phyloP scores from a whole-genome alignment of 1,284 basidiomycete species.

The Cryptococcus neoformans region DNA sequence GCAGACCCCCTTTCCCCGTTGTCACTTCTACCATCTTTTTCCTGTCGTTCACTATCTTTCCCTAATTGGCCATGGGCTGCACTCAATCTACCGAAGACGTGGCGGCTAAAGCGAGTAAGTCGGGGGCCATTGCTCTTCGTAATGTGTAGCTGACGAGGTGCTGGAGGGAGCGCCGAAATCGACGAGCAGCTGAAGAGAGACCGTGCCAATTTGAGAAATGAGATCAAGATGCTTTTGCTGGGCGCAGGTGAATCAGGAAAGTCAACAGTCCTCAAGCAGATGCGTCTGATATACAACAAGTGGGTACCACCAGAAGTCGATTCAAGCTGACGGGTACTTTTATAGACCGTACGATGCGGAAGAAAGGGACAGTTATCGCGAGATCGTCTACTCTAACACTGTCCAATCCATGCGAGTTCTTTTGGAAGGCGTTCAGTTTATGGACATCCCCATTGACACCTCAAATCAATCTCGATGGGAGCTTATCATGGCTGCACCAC shows the following conservation, averaged over 20 bases:
- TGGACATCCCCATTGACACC: constrained; percentile 64
- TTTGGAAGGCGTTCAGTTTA: constrained; percentile 81
- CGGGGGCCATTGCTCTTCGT: neutral
- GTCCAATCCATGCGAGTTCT: constrained; percentile 97
- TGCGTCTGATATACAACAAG: constrained; percentile 85
- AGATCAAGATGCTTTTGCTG: constrained; percentile 74
- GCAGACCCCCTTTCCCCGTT: neutral
- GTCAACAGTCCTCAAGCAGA: constrained; percentile 93
- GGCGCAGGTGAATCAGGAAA: constrained; percentile 89
- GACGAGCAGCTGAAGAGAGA: constrained; percentile 93
- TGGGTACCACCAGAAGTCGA: constrained; percentile 14
- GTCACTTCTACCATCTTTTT: neutral
- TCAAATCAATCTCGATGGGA: constrained; percentile 71
- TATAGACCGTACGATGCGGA: constrained; percentile 73
- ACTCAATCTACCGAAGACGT: constrained; percentile 50
- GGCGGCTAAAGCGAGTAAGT: constrained; percentile 49
- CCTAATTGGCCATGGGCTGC: constrained; percentile 48
- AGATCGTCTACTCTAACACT: constrained; percentile 96
- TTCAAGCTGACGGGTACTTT: neutral
- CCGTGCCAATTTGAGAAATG: constrained; percentile 86
- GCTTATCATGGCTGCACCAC: constrained; percentile 73
- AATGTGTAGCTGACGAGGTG: neutral
- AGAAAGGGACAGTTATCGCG: constrained; percentile 88
- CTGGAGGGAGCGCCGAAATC: constrained; percentile 77
- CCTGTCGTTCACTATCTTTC: neutral